phyloP scores from a whole-genome alignment of 1,139 yeast species.

The Yamadazyma conglobata region DNA sequence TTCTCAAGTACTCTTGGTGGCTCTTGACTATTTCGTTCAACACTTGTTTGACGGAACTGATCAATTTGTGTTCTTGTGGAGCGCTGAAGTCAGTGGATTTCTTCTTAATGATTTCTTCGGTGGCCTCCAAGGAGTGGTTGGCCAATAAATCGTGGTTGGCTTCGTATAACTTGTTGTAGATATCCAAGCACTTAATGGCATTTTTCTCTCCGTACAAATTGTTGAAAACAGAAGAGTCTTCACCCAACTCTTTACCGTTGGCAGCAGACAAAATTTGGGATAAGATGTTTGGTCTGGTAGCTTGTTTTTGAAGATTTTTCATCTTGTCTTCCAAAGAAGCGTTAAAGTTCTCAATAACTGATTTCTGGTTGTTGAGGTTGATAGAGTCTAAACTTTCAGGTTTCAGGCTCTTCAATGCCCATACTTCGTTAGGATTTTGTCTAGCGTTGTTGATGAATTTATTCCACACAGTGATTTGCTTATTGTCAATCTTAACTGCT shows the following conservation, averaged over 20 bases:
- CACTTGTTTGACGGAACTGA: conserved; percentile 50
- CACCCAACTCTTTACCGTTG: conserved; percentile 21
- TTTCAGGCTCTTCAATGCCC: conserved; percentile 51
- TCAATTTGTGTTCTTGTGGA: conserved; percentile 36
- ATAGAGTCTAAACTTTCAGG: conserved; percentile 36
- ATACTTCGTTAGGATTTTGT: conserved; percentile 55
- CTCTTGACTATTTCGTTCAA: conserved; percentile 52
- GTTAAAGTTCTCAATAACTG: conserved; percentile 24
- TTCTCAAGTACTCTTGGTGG: conserved; percentile 49
- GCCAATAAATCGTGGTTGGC: conserved; percentile 27
- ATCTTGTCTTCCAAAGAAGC: conserved; percentile 26
- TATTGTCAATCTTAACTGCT: conserved; percentile 64
- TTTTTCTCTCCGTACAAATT: conserved; percentile 21
- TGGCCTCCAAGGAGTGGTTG: conserved; percentile 14
- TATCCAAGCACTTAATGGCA: conserved; percentile 29
- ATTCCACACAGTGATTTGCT: conserved; percentile 75
- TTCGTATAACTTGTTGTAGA: conserved; percentile 26
- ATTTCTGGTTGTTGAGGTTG: conserved; percentile 16
- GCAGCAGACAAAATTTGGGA: conserved; percentile 31
- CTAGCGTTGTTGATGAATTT: conserved; percentile 57
- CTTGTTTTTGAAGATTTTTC: conserved; percentile 37
- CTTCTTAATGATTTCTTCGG: conserved; percentile 23
- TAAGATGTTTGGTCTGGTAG: conserved; percentile 47
- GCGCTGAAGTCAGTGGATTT: conserved; percentile 37
- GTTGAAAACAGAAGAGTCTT: conserved; percentile 18